These are phyloP conservation scores for Ganoderma boninense DNA, from an alignment of 1,284 basidiomycete species.

Conservation along the genomic window DNA sequence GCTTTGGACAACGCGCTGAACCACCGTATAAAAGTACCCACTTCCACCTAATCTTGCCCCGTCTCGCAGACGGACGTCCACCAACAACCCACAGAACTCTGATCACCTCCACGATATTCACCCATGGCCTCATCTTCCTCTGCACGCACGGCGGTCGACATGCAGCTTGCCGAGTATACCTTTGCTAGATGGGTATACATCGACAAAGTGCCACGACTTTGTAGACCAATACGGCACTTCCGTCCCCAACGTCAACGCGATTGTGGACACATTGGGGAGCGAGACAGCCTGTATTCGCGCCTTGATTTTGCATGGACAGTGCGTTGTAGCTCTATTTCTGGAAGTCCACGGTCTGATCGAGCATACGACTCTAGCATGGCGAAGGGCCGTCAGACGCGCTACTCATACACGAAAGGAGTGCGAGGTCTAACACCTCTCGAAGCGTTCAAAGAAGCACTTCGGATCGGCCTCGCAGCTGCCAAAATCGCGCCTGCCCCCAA, in stretches of 20 bases:
- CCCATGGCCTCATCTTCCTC: neutral
- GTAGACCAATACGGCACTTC: neutral
- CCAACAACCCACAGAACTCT: neutral
- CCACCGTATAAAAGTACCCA: neutral
- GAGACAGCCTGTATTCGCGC: neutral
- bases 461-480: neutral
- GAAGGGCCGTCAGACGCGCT: neutral
- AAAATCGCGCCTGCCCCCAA: neutral
- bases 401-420: neutral
- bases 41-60: neutral
- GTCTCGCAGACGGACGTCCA: neutral
- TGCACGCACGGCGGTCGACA: neutral
- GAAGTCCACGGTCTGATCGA: neutral
- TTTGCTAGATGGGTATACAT: neutral
- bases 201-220: neutral
- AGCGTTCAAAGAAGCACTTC: neutral
- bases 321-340: neutral
- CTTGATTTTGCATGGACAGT: conserved; percentile 8
- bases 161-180: neutral
- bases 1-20: neutral
- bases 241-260: neutral
- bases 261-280: neutral
- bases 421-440: neutral
- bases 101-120: neutral
- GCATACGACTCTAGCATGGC: neutral